Base-by-base conservation (phyloP, 2,329 filamentous ascomycete species). In the Pyricularia sp. region DNA sequence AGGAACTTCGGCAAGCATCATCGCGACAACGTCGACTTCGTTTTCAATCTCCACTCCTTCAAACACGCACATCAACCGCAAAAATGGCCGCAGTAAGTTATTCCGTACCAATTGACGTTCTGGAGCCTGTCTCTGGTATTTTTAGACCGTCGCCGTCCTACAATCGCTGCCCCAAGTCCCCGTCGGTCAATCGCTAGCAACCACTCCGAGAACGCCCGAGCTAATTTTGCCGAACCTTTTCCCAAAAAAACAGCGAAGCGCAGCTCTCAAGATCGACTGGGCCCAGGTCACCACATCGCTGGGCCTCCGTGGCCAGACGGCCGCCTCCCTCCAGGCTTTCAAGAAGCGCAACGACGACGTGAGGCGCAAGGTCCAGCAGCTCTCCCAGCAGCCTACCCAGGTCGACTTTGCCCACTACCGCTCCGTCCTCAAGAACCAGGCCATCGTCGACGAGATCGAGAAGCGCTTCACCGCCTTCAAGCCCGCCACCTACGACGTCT, bases 261-360 rank as follows among this genome's bases (percentile, higher is more conserved):
- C 94, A 86, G 94, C 94, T 83, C 89, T 96, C 84, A 99, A 98
- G 89, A 89, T 99, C 87, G 95, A 99, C 90, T 99, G 95, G 95
- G 89, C 89, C 84, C 95, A 96, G 85, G 89, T 99, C 79, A 91
- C 91, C 83, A 89, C 88, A 83, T 96, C 94, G 79, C 93, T 99
- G 78, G 94, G 94, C 81, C 93, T 99, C 81, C 92, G 92, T 82
- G 95, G 95, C 81, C 92, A 93, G 85, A 99, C 95, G 75, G 94
- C 92, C 75, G 84, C 90, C 77, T 91, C 94, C 72, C 93, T 99
- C 72, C 91, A 94, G 81, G 88, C 92, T 74, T 99, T 99, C 91
- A 99, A 99, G 89, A 95, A 97, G 90, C 94, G 95, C 85, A 97
- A 98, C 87, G 95, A 99, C 80, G 94, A 97, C 81, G 94, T 93